These are phyloP conservation scores for Lathyrus oleraceus DNA, from an alignment of 306 rosid species.

Conservation along the genomic window DNA sequence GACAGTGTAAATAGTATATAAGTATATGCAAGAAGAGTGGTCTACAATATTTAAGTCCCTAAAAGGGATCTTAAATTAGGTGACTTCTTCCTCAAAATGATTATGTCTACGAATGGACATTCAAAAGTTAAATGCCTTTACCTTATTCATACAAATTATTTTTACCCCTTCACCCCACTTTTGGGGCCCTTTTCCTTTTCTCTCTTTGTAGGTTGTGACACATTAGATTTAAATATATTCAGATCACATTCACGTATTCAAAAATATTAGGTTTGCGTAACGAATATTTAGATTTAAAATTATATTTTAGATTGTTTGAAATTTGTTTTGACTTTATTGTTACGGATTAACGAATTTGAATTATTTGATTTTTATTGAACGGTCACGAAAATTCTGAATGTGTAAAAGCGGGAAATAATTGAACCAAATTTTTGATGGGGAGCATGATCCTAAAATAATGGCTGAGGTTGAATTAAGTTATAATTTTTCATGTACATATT, in stretches of 20 bases:
- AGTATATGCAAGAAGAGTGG: slow-evolving; percentile 15
- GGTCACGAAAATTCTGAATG: too few relatives aligned
- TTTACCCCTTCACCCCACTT: slow-evolving; percentile 33
- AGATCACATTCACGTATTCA: too few relatives aligned
- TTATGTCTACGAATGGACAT: slow-evolving; percentile 63
- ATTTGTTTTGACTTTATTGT: too few relatives aligned
- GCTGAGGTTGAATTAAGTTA: slow-evolving; percentile 12
- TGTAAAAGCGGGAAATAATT: too few relatives aligned
- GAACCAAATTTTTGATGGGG: too few relatives aligned
- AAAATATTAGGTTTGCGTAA: too few relatives aligned
- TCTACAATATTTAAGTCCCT: not conserved
- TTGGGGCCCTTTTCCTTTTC: not conserved
- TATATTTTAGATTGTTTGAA: too few relatives aligned
- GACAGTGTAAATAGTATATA: slow-evolving; percentile 29
- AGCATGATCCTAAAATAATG: too few relatives aligned
- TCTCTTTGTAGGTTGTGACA: slow-evolving; percentile 31
- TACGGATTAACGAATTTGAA: too few relatives aligned
- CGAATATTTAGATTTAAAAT: too few relatives aligned
- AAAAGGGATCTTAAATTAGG: slow-evolving; percentile 38
- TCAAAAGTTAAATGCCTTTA: slow-evolving; percentile 70
- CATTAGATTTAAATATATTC: not conserved
- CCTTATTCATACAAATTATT: slow-evolving; percentile 27
- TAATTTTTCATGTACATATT: slow-evolving; percentile 30
- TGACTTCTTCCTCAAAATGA: slow-evolving; percentile 64
- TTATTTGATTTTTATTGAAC: too few relatives aligned